Conservation (phyloP, 192 early-diverging fungal species). For the Allomyces arbusculus region DNA sequence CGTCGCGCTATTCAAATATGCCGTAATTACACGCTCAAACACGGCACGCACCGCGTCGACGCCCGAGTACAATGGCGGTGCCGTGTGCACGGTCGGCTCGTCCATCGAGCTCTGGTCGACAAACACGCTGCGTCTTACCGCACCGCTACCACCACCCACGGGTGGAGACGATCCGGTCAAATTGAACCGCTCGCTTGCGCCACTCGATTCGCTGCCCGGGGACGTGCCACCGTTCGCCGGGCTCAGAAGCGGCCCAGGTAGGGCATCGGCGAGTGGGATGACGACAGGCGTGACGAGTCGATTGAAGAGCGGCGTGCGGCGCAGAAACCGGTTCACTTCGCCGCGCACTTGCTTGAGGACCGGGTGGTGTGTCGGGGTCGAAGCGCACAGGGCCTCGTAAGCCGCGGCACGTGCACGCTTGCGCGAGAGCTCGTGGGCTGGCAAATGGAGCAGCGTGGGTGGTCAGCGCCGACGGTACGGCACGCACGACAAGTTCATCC, state of each 20-base stretch:
- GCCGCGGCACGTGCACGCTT: slow-evolving; percentile 33
- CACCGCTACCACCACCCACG: not conserved
- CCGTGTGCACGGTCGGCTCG: too few relatives aligned
- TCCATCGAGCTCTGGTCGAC: too few relatives aligned
- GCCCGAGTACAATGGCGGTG: not conserved
- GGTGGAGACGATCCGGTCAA: not conserved
- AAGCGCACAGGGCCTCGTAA: slow-evolving; percentile 16
- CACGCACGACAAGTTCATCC: too few relatives aligned
- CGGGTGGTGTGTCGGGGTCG: slow-evolving; percentile 40
- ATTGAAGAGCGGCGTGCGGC: slow-evolving; percentile 9
- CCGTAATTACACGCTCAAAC: slow-evolving; percentile 72
- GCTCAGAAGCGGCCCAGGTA: slow-evolving; percentile 6
- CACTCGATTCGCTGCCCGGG: too few relatives aligned
- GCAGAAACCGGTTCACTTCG: slow-evolving; percentile 45
- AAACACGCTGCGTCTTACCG: not conserved
- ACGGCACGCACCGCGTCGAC: slow-evolving; percentile 25
- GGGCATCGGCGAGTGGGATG: not conserved
- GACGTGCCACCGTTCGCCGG: not conserved
- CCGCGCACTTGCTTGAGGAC: slow-evolving; percentile 56
- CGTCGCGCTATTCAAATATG: slow-evolving; percentile 61
- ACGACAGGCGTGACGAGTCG: too few relatives aligned
- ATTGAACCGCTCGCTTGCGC: too few relatives aligned
- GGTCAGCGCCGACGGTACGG: not conserved
- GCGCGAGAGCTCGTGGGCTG: slow-evolving; percentile 46
- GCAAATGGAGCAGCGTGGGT: slow-evolving; percentile 3